These are phyloP conservation scores for Ophiocordyceps australis DNA, from an alignment of 2,329 filamentous ascomycete species.

Conservation along the genomic window DNA sequence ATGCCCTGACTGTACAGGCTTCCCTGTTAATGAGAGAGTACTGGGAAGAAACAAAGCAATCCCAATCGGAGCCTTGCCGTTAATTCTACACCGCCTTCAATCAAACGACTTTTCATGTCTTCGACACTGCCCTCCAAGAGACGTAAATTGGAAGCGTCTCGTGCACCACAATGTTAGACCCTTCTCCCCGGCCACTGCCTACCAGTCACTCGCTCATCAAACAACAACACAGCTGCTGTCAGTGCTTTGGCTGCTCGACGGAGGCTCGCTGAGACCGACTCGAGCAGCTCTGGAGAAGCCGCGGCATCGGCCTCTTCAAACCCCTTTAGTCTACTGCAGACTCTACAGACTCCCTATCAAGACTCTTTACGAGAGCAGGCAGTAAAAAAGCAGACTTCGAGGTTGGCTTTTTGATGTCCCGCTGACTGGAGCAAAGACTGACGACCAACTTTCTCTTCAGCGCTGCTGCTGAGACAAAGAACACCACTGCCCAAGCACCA, in stretches of 20 bases:
- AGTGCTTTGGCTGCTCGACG: conserved; percentile 17
- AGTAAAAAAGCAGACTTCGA: not conserved
- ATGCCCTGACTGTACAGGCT: too few relatives aligned
- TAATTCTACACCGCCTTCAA: too few relatives aligned
- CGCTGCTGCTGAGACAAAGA: too few relatives aligned
- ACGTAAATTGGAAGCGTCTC: conserved; percentile 13
- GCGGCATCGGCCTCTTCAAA: conserved; percentile 7
- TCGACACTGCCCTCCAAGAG: conserved; percentile 14
- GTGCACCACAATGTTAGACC: conserved; percentile 11
- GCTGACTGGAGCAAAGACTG: too few relatives aligned
- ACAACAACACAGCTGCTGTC: conserved; percentile 12
- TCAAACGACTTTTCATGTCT: not conserved
- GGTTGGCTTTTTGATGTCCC: too few relatives aligned
- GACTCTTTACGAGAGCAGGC: not conserved
- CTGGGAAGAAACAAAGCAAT: too few relatives aligned
- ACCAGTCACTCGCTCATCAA: not conserved
- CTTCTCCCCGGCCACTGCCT: not conserved
- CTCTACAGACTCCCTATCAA: conserved; percentile 2
- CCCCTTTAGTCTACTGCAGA: conserved; percentile 11
- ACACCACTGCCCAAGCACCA: too few relatives aligned
- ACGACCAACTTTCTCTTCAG: too few relatives aligned
- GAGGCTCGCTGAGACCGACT: conserved; percentile 6
- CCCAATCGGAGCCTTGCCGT: too few relatives aligned
- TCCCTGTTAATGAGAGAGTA: too few relatives aligned
- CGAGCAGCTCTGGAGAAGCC: conserved; percentile 5